Conservation (phyloP, 306 rosid genomes). For the Castanea mollissima region DNA sequence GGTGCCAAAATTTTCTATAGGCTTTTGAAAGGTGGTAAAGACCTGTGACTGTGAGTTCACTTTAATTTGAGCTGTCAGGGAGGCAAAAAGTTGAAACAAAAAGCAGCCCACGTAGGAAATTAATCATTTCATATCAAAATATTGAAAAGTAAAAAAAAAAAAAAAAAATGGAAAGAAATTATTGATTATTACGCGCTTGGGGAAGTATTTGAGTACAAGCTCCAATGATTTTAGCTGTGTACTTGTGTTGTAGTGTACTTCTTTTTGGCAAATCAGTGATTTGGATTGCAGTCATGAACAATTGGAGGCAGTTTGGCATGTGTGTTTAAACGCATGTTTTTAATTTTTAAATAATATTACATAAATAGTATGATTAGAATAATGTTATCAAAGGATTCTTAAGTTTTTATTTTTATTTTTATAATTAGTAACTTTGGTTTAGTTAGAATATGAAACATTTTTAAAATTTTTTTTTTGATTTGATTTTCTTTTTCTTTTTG, state of each 20-base stretch:
- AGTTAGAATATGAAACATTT: too few species aligned
- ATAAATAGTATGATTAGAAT: too few species aligned
- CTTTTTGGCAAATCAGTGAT: background rate
- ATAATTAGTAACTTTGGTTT: too few species aligned
- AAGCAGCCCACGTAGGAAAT: constrained; percentile 8
- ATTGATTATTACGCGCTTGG: background rate
- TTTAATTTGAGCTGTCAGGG: constrained; percentile 41
- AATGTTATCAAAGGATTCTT: too few species aligned
- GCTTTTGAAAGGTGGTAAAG: constrained; percentile 21
- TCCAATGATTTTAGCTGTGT: background rate
- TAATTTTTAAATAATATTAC: too few species aligned
- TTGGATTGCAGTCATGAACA: background rate
- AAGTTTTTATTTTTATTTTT: too few species aligned
- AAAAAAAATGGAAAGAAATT: background rate
- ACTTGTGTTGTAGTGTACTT: background rate
- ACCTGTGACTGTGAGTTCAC: constrained; percentile 15
- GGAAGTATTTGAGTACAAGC: background rate
- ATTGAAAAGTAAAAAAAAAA: background rate
- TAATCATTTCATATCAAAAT: constrained; percentile 6
- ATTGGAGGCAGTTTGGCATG: too few species aligned
- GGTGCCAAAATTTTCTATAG: background rate
- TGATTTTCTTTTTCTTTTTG: too few species aligned
- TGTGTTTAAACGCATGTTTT: too few species aligned
- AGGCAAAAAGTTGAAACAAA: constrained; percentile 23
- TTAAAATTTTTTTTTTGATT: too few species aligned